Evolutionary conservation across 768 basidiomycete species (phyloP).

Genomic region (Russula sp.): DNA sequence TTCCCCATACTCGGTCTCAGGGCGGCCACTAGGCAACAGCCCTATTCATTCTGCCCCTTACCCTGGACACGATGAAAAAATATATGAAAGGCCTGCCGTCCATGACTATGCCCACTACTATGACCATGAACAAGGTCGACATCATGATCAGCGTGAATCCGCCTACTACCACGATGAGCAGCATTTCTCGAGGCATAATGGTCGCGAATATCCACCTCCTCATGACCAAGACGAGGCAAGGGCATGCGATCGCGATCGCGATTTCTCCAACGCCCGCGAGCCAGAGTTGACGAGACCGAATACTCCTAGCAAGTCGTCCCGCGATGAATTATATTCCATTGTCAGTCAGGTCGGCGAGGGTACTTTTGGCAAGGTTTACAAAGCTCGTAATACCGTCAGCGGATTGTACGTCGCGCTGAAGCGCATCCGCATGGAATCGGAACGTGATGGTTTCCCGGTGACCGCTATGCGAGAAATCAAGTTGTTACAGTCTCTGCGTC

Average conservation of each 20-base stretch:
- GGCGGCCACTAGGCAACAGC: slow-evolving; percentile 10
- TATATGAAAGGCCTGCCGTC: background rate
- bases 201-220: slow-evolving; percentile 13
- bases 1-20: slow-evolving; percentile 11
- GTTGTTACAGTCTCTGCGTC: slow-evolving; percentile 82
- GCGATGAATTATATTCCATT: slow-evolving; percentile 70
- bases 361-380: slow-evolving; percentile 97
- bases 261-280: slow-evolving; percentile 10
- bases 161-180: slow-evolving; percentile 10
- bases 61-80: slow-evolving; percentile 4
- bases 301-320: slow-evolving; percentile 17
- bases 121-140: slow-evolving; percentile 14
- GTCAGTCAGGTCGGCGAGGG: slow-evolving; percentile 96
- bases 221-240: slow-evolving; percentile 10
- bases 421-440: slow-evolving; percentile 95
- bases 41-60: slow-evolving; percentile 10
- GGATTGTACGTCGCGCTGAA: slow-evolving; percentile 83
- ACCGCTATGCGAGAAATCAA: slow-evolving; percentile 99
- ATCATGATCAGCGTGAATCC: slow-evolving; percentile 8
- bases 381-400: slow-evolving; percentile 79
- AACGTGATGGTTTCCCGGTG: slow-evolving; percentile 96
- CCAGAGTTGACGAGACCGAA: slow-evolving; percentile 15
- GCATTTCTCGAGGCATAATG: slow-evolving; percentile 15
- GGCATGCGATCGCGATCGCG: slow-evolving; percentile 1
- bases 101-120: slow-evolving; percentile 13